Conservation (phyloP, 2,329 filamentous ascomycete genomes). For the Dryadomyces sulphureus region DNA sequence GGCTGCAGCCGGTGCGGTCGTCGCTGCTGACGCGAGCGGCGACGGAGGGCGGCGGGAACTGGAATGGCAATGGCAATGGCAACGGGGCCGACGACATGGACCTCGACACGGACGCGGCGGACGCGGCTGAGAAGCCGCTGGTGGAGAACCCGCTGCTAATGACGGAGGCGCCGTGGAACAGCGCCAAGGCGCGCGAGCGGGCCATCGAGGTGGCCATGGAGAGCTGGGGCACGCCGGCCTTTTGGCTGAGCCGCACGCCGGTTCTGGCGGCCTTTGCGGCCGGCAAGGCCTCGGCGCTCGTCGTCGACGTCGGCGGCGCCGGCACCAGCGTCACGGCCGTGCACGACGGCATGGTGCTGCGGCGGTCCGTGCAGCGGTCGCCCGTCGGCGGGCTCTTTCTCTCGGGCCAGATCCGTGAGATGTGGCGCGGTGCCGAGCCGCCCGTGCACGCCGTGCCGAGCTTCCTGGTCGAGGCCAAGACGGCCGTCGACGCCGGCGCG, state of each 20-base stretch:
- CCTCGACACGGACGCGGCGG: slow-evolving; percentile 38
- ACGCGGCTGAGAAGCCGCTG: slow-evolving; percentile 58
- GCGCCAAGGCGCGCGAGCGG: slow-evolving; percentile 76
- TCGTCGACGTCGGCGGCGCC: slow-evolving; percentile 81
- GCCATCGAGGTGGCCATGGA: slow-evolving; percentile 95
- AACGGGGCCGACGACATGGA: slow-evolving; percentile 33
- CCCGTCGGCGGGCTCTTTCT: slow-evolving; percentile 81
- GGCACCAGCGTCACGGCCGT: slow-evolving; percentile 82
- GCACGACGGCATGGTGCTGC: slow-evolving; percentile 86
- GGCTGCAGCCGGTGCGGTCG: slow-evolving; percentile 59
- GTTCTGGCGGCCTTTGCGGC: slow-evolving; percentile 84
- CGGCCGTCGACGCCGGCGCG: slow-evolving; percentile 71
- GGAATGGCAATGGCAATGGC: slow-evolving; percentile 42
- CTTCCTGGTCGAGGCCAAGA: slow-evolving; percentile 79
- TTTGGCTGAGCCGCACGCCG: slow-evolving; percentile 80
- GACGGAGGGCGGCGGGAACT: background rate
- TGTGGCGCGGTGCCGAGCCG: slow-evolving; percentile 54
- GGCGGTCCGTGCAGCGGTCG: slow-evolving; percentile 76
- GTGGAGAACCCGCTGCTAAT: slow-evolving; percentile 83
- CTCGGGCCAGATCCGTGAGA: slow-evolving; percentile 69
- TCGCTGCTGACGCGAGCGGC: background rate
- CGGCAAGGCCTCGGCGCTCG: slow-evolving; percentile 83
- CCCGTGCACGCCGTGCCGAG: slow-evolving; percentile 60
- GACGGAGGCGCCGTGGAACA: slow-evolving; percentile 91
- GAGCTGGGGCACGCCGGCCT: slow-evolving; percentile 87